A percentile compares a stretch with the other conserved stretches of the same genome.
Evolutionary conservation across 441 rosid genomes (phyloP).

Genomic region (Gossypium schwendimanii): DNA sequence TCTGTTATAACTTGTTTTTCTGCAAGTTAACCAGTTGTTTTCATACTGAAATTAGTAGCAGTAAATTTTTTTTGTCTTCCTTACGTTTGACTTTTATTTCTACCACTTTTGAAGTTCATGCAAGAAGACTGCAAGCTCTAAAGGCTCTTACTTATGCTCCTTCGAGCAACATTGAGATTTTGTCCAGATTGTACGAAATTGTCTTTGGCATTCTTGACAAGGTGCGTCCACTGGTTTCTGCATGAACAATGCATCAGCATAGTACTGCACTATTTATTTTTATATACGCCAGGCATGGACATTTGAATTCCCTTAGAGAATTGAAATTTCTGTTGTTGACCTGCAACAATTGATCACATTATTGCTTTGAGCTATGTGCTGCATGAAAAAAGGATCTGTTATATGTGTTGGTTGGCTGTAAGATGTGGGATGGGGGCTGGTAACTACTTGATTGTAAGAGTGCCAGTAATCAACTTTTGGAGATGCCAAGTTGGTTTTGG

Average conservation of each 20-base stretch:
- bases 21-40: background rate
- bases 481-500: background rate
- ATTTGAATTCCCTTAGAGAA: background rate
- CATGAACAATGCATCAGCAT: constrained; percentile 11
- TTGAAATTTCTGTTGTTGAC: background rate
- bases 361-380: background rate
- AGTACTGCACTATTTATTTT: background rate
- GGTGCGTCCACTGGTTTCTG: constrained; percentile 42
- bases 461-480: background rate
- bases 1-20: background rate
- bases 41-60: background rate
- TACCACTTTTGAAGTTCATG: constrained; percentile 61
- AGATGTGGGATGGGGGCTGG: background rate
- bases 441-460: background rate
- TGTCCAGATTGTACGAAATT: constrained; percentile 78
- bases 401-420: background rate
- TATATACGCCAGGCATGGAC: background rate
- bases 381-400: background rate
- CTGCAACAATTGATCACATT: background rate
- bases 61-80: background rate
- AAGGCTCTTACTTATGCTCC: constrained; percentile 96
- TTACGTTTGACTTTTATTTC: constrained; percentile 30
- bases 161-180: constrained; percentile 68
- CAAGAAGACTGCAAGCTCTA: constrained; percentile 91
- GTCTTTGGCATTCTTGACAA: constrained; percentile 92